Base-by-base conservation (phyloP, 768 basidiomycete genomes). In the Saitozyma podzolica region DNA sequence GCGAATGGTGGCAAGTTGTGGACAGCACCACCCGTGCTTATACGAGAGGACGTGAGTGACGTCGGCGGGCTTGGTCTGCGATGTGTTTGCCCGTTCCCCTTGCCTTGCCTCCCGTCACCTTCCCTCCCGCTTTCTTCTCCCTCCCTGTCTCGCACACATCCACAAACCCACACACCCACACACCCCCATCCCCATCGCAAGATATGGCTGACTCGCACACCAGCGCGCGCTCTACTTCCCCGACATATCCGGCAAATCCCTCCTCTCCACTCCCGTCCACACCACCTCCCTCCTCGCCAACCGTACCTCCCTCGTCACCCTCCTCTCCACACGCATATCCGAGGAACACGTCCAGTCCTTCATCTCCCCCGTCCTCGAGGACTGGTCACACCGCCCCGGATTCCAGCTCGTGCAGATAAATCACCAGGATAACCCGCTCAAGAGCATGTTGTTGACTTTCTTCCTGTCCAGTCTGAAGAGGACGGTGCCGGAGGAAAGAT, bases 181-280 rank as follows among this genome's bases (percentile, higher is more conserved):
- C 82, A 56, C 82, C 16, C 9, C 39, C 76, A 94, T 92, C 3
- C 89, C 91, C 0, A 2, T 29, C 29, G 29, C 29, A 29, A 29
- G 29, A 29, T 5, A 29, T 29, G n/a, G 45, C 45, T 47, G 45
- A 56, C 57, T 42, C 40, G 57, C 11, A 20, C 41, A 16, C 16
- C 74, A 98, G 94, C 89, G 88, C 88, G 87, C 95, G 14, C 82
- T 94, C 3, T 96, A 93, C 80, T 87, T 97, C 59, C 95, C 95
- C 3, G 87, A 96, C 73, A 85, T 98, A 37, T 79, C 81, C 1
- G 95, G 95, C 0, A 87, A 85, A 53, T 83, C 86, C 37, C 78
- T 98, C 45, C 82, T 63, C 83, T 70, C 75, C 81, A 83, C 49
- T 75, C 82, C 57, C 82, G 17, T 8, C 39, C 86, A 92, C 76